These are phyloP conservation scores for Achaetomiella virescens DNA, from an alignment of 495 filamentous ascomycete species.

Conservation along the genomic window DNA sequence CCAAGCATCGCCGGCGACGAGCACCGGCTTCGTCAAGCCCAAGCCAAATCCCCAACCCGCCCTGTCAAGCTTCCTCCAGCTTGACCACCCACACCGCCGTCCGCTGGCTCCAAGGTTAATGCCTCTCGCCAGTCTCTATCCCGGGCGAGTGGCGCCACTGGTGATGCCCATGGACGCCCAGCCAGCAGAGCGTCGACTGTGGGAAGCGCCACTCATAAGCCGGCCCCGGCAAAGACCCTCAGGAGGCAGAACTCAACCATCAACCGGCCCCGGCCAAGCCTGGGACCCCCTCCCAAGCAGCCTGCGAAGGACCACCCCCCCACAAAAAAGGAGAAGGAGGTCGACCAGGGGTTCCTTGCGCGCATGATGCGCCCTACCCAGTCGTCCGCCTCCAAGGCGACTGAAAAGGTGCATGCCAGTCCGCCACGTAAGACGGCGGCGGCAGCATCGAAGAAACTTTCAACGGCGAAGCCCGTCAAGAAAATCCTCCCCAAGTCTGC, in stretches of 20 bases:
- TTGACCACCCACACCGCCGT: conserved; percentile 57
- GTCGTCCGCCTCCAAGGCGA: conserved; percentile 66
- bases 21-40: conserved; percentile 49
- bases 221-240: conserved; percentile 21
- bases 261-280: conserved; percentile 41
- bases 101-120: conserved; percentile 52
- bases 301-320: conserved; percentile 35
- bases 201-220: conserved; percentile 16
- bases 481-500: conserved; percentile 22
- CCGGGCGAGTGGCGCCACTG: conserved; percentile 29
- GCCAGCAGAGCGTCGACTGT: conserved; percentile 38
- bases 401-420: conserved; percentile 54
- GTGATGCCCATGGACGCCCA: conserved; percentile 29
- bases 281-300: conserved; percentile 46
- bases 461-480: conserved; percentile 23
- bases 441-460: background rate
- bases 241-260: conserved; percentile 39
- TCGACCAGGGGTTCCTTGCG: conserved; percentile 74
- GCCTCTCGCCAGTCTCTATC: conserved; percentile 33
- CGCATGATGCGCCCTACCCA: conserved; percentile 91
- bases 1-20: conserved; percentile 26
- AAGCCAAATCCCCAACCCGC: conserved; percentile 60
- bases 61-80: conserved; percentile 56
- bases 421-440: conserved; percentile 35
- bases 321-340: conserved; percentile 39